Conservation (phyloP, 176 grass and related monocot genomes). For the Oryza officinalis region DNA sequence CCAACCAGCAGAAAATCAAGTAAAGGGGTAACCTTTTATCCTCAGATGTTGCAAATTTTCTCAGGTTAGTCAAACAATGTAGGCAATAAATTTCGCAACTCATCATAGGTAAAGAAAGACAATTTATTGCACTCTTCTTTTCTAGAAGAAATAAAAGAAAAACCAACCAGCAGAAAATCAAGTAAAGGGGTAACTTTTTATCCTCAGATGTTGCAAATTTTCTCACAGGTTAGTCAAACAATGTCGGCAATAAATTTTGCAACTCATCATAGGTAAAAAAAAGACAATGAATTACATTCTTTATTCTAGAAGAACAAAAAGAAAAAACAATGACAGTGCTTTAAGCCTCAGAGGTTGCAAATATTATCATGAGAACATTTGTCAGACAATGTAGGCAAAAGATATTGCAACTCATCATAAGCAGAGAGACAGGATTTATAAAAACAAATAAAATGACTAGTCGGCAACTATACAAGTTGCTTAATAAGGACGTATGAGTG, state of each 20-base stretch:
- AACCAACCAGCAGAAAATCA: not conserved
- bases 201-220: slow-evolving; percentile 32
- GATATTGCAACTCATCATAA: slow-evolving; percentile 47
- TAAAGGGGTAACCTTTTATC: not conserved
- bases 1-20: not conserved
- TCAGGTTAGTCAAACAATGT: slow-evolving; percentile 33
- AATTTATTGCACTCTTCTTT: not conserved
- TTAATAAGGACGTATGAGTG: not conserved
- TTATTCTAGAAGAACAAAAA: not conserved
- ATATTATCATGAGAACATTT: slow-evolving; percentile 27
- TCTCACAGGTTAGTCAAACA: slow-evolving; percentile 27
- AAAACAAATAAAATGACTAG: not conserved
- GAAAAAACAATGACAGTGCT: not conserved
- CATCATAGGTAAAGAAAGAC: slow-evolving; percentile 18
- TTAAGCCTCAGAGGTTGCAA: slow-evolving; percentile 40
- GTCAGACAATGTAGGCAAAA: slow-evolving; percentile 49
- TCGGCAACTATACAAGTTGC: not conserved
- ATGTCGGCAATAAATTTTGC: slow-evolving; percentile 24
- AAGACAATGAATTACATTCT: not conserved
- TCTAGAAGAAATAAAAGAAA: not conserved
- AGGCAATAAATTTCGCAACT: slow-evolving; percentile 35
- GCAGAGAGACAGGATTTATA: not conserved
- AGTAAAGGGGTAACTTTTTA: not conserved
- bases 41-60: slow-evolving; percentile 17
- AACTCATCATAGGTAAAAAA: slow-evolving; percentile 31